These are phyloP conservation scores for Yamadazyma aaseri DNA, from an alignment of 1,139 yeast species.

Conservation along the genomic window DNA sequence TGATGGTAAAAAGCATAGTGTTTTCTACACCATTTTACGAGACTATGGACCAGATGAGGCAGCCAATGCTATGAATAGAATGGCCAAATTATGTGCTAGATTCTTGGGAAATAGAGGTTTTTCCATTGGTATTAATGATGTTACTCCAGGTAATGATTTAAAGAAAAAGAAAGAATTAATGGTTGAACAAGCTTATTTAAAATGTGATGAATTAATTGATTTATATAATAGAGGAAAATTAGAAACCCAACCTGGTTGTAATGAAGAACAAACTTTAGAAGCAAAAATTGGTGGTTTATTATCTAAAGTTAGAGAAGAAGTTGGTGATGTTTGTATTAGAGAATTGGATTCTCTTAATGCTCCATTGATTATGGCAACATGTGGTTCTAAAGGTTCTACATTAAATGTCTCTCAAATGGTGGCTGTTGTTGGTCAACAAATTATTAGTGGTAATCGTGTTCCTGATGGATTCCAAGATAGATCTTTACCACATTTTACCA, in stretches of 20 bases:
- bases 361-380: conserved; percentile 97
- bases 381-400: conserved; percentile 99
- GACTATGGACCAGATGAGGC: conserved; percentile 97
- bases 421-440: conserved; percentile 99
- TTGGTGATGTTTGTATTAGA: conserved; percentile 94
- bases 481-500: conserved; percentile 94
- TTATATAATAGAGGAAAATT: conserved; percentile 80
- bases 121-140: conserved; percentile 96
- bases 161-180: conserved; percentile 77
- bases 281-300: conserved; percentile 95
- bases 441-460: conserved; percentile 97
- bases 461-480: conserved; percentile 99
- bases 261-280: conserved; percentile 96
- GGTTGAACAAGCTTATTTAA: conserved; percentile 87
- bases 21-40: conserved; percentile 88
- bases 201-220: conserved; percentile 89
- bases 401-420: conserved; percentile 99
- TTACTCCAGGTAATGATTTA: conserved; percentile 85
- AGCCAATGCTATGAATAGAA: conserved; percentile 93
- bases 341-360: conserved; percentile 91
- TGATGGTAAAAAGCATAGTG: conserved; percentile 97
- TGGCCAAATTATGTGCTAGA: conserved; percentile 97
- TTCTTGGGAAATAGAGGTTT: conserved; percentile 93
- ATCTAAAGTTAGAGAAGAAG: conserved; percentile 97
- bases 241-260: conserved; percentile 99